Conservation (phyloP, 139 green algal species). For the Chlorella sorokiniana region DNA sequence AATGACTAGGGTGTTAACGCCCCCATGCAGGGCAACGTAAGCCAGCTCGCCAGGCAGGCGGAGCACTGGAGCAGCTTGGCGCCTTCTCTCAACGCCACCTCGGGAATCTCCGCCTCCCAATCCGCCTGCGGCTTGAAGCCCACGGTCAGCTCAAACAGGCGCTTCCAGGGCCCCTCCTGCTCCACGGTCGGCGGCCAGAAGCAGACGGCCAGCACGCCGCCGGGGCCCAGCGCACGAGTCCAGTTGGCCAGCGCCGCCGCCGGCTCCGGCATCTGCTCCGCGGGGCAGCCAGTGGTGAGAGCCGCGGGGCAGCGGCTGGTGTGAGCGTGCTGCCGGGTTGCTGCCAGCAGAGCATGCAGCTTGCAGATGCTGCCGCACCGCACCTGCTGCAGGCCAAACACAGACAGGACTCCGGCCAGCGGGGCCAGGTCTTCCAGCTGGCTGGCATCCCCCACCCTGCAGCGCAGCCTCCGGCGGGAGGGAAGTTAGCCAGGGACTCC, state of each 20-base stretch:
- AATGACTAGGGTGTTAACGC: too few relatives aligned
- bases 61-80: slow-evolving; percentile 5
- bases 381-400: slow-evolving; percentile 46
- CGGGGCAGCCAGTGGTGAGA: too few relatives aligned
- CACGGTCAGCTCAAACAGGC: slow-evolving; percentile 23
- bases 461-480: background rate
- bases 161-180: slow-evolving; percentile 34
- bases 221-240: background rate
- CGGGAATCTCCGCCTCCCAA: slow-evolving; percentile 25
- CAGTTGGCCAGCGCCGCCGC: slow-evolving; percentile 30
- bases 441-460: slow-evolving; percentile 24
- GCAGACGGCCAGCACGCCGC: slow-evolving; percentile 27
- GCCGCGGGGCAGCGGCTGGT: background rate
- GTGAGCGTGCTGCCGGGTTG: background rate
- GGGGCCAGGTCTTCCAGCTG: background rate
- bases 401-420: slow-evolving; percentile 24
- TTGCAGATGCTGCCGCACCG: background rate
- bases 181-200: slow-evolving; percentile 39
- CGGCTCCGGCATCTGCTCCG: slow-evolving; percentile 28
- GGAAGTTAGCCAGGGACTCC: background rate
- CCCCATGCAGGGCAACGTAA: background rate
- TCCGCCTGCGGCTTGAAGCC: background rate
- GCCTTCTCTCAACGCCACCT: background rate
- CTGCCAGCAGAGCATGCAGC: background rate
- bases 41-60: background rate